Evolutionary conservation across 2,329 filamentous ascomycete species (phyloP), one percentile per base, ranked within the genome.

Genomic region (Colletotrichum liaoningense): DNA sequence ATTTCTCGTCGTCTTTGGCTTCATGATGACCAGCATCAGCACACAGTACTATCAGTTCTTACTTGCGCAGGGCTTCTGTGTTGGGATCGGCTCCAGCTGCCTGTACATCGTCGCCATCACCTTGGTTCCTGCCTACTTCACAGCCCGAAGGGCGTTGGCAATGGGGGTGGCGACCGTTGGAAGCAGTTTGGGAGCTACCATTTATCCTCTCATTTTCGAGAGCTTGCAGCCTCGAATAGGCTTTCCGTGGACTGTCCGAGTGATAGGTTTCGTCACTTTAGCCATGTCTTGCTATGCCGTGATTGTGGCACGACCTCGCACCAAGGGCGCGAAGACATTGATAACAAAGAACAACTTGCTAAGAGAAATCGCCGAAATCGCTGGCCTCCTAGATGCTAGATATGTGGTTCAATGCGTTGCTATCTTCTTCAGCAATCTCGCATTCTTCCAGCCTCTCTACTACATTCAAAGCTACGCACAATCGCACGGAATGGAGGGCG

Each of bases 81-180:
- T 79, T 5, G 80, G 80, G 3, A 78, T 84, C 26, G 82, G 82
- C 19, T 79, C 79, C 11, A 77, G 79, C 3, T 78, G 78, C 16
- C 78, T 83, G 33, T 83, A 55, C 22, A 55, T 28, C 11, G 22
- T 28, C 26, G 52, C 52, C 33, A 85, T 92, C 42, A 87, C 90
- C 22, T 86, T 93, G 42, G 82, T 92, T 8, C 87, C 89, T 14
- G 88, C 90, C 46, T 93, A 92, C 78, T 93, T 93, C 78, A 83
- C 84, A 56, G 84, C 83, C 59, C 87, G 84, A 75, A 85, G 89
- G 70, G 86, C 86, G 0, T 81, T 93, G 26, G 90, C 89, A 6
- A 87, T 92, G 58, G 90, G 90, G 1, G 77, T 93, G 6, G 88
- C 89, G 2, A 89, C 90, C 1, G 87, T 86, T 7, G 91, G 91